Base-by-base conservation (phyloP, 768 basidiomycete species). In the Boletus pseudopeckii region DNA sequence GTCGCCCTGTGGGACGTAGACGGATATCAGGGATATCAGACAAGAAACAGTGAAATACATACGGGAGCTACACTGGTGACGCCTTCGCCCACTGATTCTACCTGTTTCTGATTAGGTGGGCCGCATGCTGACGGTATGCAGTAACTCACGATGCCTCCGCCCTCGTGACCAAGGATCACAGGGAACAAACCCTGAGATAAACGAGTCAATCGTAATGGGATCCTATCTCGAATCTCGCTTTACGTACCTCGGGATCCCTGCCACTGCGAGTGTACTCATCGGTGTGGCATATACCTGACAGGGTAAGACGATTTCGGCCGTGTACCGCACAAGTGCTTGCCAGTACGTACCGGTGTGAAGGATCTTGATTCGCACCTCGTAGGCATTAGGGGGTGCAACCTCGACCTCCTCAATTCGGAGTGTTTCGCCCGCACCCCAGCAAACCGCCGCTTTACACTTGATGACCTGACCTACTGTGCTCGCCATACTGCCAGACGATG, bases 221-320 rank as follows among this genome's bases (percentile, higher is more conserved):
- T 34, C 48, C 17, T 33, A 36, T 54, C 43, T 44, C 46, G 41
- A 32, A 54, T 58, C 38, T 56, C 39, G 17, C 20, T 24, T 42
- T 22, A 57, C 66, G 49, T 69, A 88, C 95, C 82, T 98, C 97
- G 40, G 94, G 85, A 70, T 99, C 96, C 72, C 89, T 89, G 52
- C 95, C 94, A 69, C 92, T 94, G 68, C 94, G 86, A 56, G 93
- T 95, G 76, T 95, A 98, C 68, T 95, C 94, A 66, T 98, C 95
- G 65, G 96, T 98, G 72, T 98, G 95, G 74, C 97, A 99, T 69
- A 99, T 89, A 56, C 89, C 89, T 90, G 54, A 37, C 28, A 38
- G 42, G 28, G 41, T 48, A 44, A 37, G 40, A 46, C 26, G 57
- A 48, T 34, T 20, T 20, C 5, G 33, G 13, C 41, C 32, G 39